Percentiles rank a stretch among this genome's conserved stretches.
These are phyloP conservation scores for Fusarium sp. DNA, from an alignment of 2,329 filamentous ascomycete species.

Conservation along the genomic window DNA sequence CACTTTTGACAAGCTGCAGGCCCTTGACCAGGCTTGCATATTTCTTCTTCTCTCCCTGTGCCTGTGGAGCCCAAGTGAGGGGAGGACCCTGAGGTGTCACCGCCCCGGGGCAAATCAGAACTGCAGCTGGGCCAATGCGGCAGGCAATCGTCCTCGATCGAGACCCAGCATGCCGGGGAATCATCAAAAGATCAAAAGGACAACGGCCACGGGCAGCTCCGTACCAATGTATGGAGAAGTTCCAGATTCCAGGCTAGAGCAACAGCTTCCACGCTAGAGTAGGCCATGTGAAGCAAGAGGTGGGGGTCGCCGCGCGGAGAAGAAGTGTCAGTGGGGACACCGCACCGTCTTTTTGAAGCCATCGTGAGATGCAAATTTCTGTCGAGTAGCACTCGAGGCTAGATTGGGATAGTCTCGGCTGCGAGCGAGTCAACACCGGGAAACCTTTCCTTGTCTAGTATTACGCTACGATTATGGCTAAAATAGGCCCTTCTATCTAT, in stretches of 20 bases:
- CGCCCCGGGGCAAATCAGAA: conserved; percentile 18
- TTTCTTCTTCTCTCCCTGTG: neutral
- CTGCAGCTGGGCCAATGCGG: conserved; percentile 11
- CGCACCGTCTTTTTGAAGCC: conserved; percentile 25
- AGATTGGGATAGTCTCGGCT: conserved; percentile 23
- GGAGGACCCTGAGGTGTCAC: conserved; percentile 7
- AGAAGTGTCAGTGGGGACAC: conserved; percentile 19
- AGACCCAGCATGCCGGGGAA: neutral
- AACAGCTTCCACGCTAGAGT: conserved; percentile 10
- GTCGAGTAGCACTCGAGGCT: neutral
- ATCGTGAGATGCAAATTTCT: conserved; percentile 32
- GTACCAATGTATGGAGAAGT: conserved; percentile 5
- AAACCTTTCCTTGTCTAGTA: conserved; percentile 30
- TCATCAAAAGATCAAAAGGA: neutral
- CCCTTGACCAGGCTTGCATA: conserved; percentile 4
- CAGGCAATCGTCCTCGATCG: conserved; percentile 7
- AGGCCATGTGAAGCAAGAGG: conserved; percentile 1
- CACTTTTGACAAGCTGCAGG: conserved; percentile 35
- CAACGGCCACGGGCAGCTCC: neutral
- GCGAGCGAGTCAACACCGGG: conserved; percentile 8
- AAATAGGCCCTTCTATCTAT: conserved; percentile 22
- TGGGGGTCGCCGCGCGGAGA: conserved; percentile 23
- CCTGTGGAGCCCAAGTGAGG: neutral
- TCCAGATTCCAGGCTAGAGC: conserved; percentile 3
- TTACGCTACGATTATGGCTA: conserved; percentile 25